Conservation (phyloP, 2,329 filamentous ascomycete genomes). For the Cryphonectria japonica region DNA sequence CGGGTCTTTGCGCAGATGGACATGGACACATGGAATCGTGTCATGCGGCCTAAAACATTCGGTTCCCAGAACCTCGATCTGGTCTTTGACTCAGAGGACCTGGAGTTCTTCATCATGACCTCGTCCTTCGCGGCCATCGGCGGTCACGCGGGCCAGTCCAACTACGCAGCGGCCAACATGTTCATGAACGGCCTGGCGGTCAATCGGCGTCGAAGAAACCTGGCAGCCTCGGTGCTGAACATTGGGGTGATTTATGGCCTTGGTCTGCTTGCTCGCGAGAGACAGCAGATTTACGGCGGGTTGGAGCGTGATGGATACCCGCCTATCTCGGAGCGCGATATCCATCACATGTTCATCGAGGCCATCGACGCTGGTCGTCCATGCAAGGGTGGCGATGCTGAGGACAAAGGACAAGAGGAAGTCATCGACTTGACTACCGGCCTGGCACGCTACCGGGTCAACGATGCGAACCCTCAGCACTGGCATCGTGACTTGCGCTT, state of each 20-base stretch:
- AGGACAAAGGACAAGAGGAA: slow-evolving; percentile 8
- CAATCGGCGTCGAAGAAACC: slow-evolving; percentile 40
- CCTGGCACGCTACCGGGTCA: slow-evolving; percentile 42
- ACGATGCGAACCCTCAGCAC: slow-evolving; percentile 38
- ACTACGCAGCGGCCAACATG: slow-evolving; percentile 52
- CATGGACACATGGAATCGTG: slow-evolving; percentile 41
- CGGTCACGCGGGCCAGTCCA: slow-evolving; percentile 48
- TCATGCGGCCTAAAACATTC: slow-evolving; percentile 45
- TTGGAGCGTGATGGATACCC: slow-evolving; percentile 50
- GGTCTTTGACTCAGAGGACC: slow-evolving; percentile 38
- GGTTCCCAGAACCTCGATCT: slow-evolving; percentile 46
- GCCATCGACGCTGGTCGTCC: slow-evolving; percentile 50
- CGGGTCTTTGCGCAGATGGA: slow-evolving; percentile 48
- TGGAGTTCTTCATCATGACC: slow-evolving; percentile 53
- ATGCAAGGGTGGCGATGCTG: not conserved
- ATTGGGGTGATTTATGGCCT: slow-evolving; percentile 52
- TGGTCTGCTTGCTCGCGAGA: slow-evolving; percentile 48
- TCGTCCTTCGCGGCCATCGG: slow-evolving; percentile 50
- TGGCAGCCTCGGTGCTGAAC: slow-evolving; percentile 46
- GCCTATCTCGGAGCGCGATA: slow-evolving; percentile 53
- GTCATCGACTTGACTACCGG: slow-evolving; percentile 46
- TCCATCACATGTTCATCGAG: slow-evolving; percentile 57
- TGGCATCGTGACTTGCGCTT: slow-evolving; percentile 52
- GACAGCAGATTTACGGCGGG: slow-evolving; percentile 43
- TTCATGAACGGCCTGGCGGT: slow-evolving; percentile 51